A percentile compares a stretch with the other conserved stretches of the same genome.
Conservation (phyloP, 2,329 filamentous ascomycete genomes). For the Tolypocladium sp. region DNA sequence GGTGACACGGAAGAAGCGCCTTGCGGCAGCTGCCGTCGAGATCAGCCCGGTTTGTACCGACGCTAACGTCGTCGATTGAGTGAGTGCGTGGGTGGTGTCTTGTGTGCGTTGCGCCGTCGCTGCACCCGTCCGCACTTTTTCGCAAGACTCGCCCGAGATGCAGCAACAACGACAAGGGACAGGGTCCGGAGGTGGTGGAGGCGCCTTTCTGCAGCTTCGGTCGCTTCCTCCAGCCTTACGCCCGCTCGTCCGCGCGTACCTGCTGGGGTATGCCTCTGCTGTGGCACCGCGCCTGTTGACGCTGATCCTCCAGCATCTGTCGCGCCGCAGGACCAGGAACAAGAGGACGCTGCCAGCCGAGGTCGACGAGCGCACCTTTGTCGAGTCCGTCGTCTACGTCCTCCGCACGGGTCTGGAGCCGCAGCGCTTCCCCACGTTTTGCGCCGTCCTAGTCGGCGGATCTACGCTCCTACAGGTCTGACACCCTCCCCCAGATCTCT, state of each 20-base stretch:
- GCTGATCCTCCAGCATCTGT: slow-evolving; percentile 41
- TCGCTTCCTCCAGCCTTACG: slow-evolving; percentile 40
- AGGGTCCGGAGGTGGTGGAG: not conserved
- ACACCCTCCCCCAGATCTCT: slow-evolving; percentile 1
- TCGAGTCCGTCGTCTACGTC: slow-evolving; percentile 26
- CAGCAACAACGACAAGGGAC: not conserved
- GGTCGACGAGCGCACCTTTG: slow-evolving; percentile 19
- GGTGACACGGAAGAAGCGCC: not conserved
- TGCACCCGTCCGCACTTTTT: not conserved
- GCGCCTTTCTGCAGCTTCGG: slow-evolving; percentile 11
- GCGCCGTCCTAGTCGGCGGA: slow-evolving; percentile 50
- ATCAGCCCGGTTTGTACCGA: slow-evolving; percentile 1
- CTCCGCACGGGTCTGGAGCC: slow-evolving; percentile 42
- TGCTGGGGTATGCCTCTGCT: slow-evolving; percentile 50
- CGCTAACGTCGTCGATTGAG: not conserved
- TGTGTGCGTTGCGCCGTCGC: not conserved
- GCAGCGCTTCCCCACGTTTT: slow-evolving; percentile 53
- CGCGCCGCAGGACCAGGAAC: slow-evolving; percentile 21
- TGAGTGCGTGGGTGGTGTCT: not conserved
- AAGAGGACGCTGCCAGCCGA: slow-evolving; percentile 17
- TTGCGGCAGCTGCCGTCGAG: not conserved
- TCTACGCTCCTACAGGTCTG: slow-evolving; percentile 52
- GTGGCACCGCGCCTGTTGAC: slow-evolving; percentile 48
- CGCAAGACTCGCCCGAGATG: not conserved
- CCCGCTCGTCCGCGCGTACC: slow-evolving; percentile 49